These are phyloP conservation scores for Pichia sp. DNA, from an alignment of 1,139 yeast genomes.

Conservation along the genomic window DNA sequence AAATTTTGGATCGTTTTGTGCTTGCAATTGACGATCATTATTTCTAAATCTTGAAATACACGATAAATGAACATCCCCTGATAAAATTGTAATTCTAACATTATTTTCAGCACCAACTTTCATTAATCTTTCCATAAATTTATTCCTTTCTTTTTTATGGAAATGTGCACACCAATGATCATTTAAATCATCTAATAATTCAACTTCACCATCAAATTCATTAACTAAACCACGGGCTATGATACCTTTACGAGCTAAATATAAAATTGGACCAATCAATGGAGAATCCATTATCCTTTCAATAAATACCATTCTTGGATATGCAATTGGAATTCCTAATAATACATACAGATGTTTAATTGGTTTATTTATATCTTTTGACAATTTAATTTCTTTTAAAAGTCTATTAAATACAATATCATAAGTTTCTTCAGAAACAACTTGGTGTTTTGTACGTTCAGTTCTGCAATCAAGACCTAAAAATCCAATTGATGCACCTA, in stretches of 20 bases:
- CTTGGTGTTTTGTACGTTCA: slow-evolving; percentile 62
- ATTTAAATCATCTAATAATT: slow-evolving; percentile 83
- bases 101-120: slow-evolving; percentile 48
- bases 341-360: slow-evolving; percentile 73
- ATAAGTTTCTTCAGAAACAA: slow-evolving; percentile 56
- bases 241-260: slow-evolving; percentile 63
- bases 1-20: slow-evolving; percentile 67
- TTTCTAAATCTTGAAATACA: slow-evolving; percentile 75
- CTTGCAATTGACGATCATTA: slow-evolving; percentile 36
- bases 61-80: slow-evolving; percentile 92
- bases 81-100: slow-evolving; percentile 72
- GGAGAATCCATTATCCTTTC: slow-evolving; percentile 66
- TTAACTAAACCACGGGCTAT: slow-evolving; percentile 68
- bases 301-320: slow-evolving; percentile 88
- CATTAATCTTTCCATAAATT: slow-evolving; percentile 24
- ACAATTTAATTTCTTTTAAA: slow-evolving; percentile 40
- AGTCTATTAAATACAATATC: slow-evolving; percentile 54
- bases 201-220: slow-evolving; percentile 87
- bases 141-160: slow-evolving; percentile 39
- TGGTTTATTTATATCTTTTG: slow-evolving; percentile 38
- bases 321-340: slow-evolving; percentile 92
- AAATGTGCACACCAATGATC: slow-evolving; percentile 94
- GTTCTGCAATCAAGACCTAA: slow-evolving; percentile 90
- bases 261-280: slow-evolving; percentile 57
- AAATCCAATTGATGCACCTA: slow-evolving; percentile 69